A percentile compares a stretch with the other conserved stretches of the same genome.
phyloP scores from a whole-genome alignment of 768 basidiomycete genomes.

The Lentinula boryana region DNA sequence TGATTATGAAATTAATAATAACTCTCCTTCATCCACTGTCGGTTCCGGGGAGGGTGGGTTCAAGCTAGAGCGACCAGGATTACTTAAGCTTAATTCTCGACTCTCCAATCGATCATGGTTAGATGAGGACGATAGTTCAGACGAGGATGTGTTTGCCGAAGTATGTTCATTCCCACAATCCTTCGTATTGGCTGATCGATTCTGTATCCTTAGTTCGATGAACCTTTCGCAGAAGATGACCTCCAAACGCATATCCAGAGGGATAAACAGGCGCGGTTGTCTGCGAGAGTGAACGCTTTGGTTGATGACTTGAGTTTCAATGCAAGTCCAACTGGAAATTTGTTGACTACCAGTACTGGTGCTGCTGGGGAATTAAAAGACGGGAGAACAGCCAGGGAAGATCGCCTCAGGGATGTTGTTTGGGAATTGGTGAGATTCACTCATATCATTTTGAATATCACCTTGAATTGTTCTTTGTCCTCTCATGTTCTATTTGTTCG shows the following conservation, averaged over 20 bases:
- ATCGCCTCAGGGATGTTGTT: conserved; percentile 77
- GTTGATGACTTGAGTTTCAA: conserved; percentile 56
- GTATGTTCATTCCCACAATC: conserved; percentile 27
- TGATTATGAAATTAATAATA: conserved; percentile 77
- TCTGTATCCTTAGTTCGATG: conserved; percentile 61
- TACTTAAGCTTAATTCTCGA: conserved; percentile 79
- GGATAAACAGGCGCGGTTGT: conserved; percentile 89
- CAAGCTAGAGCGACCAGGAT: conserved; percentile 16
- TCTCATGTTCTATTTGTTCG: not conserved
- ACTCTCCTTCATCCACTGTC: not conserved
- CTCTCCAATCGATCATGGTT: conserved; percentile 86
- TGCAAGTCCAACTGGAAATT: not conserved
- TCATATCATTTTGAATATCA: not conserved
- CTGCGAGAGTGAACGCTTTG: conserved; percentile 72
- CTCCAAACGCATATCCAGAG: conserved; percentile 87
- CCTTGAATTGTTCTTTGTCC: not conserved
- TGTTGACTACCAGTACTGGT: not conserved
- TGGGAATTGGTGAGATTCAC: conserved; percentile 71
- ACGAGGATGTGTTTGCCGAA: conserved; percentile 97
- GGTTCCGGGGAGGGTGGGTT: not conserved
- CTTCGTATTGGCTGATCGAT: not conserved
- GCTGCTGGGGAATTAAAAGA: not conserved
- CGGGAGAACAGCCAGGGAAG: conserved; percentile 55
- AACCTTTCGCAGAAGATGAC: conserved; percentile 88
- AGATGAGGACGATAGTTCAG: conserved; percentile 60